These are phyloP conservation scores for Phytophthora rubi DNA, from an alignment of 352 stramenopile species.

Conservation along the genomic window DNA sequence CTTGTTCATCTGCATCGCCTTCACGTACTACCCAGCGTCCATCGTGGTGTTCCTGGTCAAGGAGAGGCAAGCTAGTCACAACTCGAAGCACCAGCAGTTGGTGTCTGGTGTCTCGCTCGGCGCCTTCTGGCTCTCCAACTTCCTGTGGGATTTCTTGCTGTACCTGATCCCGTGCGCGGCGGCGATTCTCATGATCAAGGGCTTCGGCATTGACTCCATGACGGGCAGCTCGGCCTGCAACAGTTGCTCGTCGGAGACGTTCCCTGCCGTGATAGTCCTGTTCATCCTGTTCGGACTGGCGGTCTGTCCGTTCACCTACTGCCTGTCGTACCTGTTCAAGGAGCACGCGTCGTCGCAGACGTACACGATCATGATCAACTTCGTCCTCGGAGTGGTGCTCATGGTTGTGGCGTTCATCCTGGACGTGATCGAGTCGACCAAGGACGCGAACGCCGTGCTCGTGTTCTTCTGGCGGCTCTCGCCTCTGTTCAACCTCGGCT, in stretches of 20 bases:
- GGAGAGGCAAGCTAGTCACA: conserved; percentile 90
- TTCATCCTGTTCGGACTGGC: conserved; percentile 69
- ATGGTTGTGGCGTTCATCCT: conserved; percentile 68
- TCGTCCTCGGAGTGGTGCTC: conserved; percentile 64
- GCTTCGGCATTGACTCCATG: conserved; percentile 53
- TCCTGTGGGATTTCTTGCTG: conserved; percentile 92
- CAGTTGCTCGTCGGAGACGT: conserved; percentile 54
- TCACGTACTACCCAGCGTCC: conserved; percentile 92
- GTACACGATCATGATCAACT: conserved; percentile 78
- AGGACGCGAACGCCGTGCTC: conserved; percentile 55
- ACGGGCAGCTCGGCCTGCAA: conserved; percentile 53
- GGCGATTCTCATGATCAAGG: conserved; percentile 55
- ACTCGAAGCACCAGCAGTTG: conserved; percentile 97
- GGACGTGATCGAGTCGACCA: conserved; percentile 53
- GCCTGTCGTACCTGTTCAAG: conserved; percentile 70
- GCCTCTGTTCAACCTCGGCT: conserved; percentile 63
- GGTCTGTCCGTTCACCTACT: conserved; percentile 74
- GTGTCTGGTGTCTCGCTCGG: conserved; percentile 94
- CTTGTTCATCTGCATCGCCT: conserved; percentile 90
- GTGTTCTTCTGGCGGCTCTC: conserved; percentile 81
- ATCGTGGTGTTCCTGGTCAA: conserved; percentile 97
- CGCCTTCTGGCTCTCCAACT: conserved; percentile 97
- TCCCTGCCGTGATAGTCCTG: conserved; percentile 56
- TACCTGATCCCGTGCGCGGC: conserved; percentile 83
- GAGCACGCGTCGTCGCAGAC: conserved; percentile 72